A percentile compares a stretch with the other conserved stretches of the same genome.
These are phyloP conservation scores for Phaeosphaeria sp. DNA, from an alignment of 2,329 filamentous ascomycete genomes.

Conservation along the genomic window DNA sequence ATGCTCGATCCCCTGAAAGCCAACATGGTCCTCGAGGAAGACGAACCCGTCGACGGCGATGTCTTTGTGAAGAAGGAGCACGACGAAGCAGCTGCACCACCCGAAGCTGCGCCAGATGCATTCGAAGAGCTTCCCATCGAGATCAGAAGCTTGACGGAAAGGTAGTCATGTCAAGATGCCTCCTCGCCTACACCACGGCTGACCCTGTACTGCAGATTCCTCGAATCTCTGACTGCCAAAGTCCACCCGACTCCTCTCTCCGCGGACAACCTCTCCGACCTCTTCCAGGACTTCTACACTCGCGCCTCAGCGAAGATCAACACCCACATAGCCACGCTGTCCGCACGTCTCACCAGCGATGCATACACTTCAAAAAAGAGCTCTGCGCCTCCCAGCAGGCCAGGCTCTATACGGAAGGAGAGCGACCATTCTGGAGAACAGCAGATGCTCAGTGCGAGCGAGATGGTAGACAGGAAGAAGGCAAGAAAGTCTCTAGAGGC, in stretches of 20 bases:
- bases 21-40: constrained; percentile 42
- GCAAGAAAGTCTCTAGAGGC: constrained; percentile 79
- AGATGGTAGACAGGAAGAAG: constrained; percentile 80
- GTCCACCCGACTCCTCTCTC: constrained; percentile 83
- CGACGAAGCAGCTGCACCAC: constrained; percentile 33
- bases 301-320: constrained; percentile 81
- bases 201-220: constrained; percentile 67
- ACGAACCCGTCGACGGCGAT: constrained; percentile 43
- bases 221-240: constrained; percentile 87
- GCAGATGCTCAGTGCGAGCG: constrained; percentile 89
- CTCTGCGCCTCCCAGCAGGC: constrained; percentile 46
- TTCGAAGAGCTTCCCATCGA: constrained; percentile 94
- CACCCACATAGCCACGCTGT: constrained; percentile 83
- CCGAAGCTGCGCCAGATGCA: constrained; percentile 63
- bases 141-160: constrained; percentile 86
- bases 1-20: constrained; percentile 53
- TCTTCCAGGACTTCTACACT: constrained; percentile 94
- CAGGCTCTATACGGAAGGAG: constrained; percentile 45
- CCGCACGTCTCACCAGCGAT: constrained; percentile 75
- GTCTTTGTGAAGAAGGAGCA: constrained; percentile 52
- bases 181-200: not conserved
- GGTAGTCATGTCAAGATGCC: constrained; percentile 56
- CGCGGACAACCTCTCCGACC: constrained; percentile 79
- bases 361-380: constrained; percentile 53
- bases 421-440: constrained; percentile 60